Percentiles rank a stretch among this genome's conserved stretches.
These are phyloP conservation scores for Rhinocladiella mackenziei DNA, from an alignment of 2,329 filamentous ascomycete genomes.

Conservation along the genomic window DNA sequence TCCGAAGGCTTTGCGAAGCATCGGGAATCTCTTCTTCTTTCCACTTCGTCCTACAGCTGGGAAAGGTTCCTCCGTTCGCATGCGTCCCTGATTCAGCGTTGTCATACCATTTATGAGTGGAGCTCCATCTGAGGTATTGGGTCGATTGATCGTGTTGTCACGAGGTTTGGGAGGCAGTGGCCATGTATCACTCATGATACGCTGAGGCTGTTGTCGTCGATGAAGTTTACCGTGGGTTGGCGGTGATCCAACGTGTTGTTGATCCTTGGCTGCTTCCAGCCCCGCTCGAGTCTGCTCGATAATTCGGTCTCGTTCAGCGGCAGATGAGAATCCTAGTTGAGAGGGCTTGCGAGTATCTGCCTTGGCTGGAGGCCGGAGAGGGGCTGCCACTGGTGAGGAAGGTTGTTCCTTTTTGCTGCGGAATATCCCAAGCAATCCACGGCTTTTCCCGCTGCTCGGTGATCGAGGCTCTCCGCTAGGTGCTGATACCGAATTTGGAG, in stretches of 20 bases:
- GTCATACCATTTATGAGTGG: constrained; percentile 17
- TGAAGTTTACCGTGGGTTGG: constrained; percentile 43
- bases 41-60: constrained; percentile 31
- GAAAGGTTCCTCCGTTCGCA: constrained; percentile 17
- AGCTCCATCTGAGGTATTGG: constrained; percentile 30
- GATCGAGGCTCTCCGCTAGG: constrained; percentile 31
- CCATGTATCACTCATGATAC: constrained; percentile 45
- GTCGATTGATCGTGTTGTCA: constrained; percentile 22
- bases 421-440: constrained; percentile 48
- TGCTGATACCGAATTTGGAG: constrained; percentile 36
- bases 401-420: constrained; percentile 55
- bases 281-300: constrained; percentile 58
- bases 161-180: constrained; percentile 39
- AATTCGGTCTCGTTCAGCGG: constrained; percentile 57
- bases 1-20: constrained; percentile 44
- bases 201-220: constrained; percentile 41
- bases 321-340: constrained; percentile 46
- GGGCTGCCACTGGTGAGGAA: constrained; percentile 11
- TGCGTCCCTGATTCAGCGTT: constrained; percentile 20
- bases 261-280: constrained; percentile 31
- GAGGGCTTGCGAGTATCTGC: constrained; percentile 52
- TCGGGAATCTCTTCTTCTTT: constrained; percentile 46
- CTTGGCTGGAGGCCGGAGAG: constrained; percentile 33
- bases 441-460: constrained; percentile 38
- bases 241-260: constrained; percentile 26